These are phyloP conservation scores for Phytophthora macrochlamydospora DNA, from an alignment of 352 stramenopile species.

Conservation along the genomic window DNA sequence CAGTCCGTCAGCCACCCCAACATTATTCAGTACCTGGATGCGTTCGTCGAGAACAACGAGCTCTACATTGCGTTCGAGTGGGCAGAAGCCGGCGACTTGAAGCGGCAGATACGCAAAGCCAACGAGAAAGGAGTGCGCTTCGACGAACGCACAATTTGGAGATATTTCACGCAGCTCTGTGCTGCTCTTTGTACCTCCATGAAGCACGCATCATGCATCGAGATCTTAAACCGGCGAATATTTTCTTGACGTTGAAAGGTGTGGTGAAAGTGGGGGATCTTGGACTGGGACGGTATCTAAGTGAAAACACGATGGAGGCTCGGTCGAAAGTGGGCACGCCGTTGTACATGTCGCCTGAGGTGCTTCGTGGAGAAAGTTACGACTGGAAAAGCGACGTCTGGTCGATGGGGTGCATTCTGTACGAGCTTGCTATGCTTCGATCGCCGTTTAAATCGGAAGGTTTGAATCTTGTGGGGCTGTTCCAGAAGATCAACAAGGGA, in stretches of 20 bases:
- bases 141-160: conserved; percentile 93
- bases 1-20: conserved; percentile 90
- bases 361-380: conserved; percentile 93
- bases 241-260: conserved; percentile 92
- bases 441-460: conserved; percentile 95
- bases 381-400: conserved; percentile 97
- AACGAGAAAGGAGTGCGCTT: conserved; percentile 85
- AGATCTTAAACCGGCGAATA: conserved; percentile 95
- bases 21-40: conserved; percentile 93
- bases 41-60: conserved; percentile 90
- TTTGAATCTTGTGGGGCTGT: conserved; percentile 91
- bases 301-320: conserved; percentile 81
- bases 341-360: conserved; percentile 95
- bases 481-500: conserved; percentile 92
- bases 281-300: conserved; percentile 76
- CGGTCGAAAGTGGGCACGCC: conserved; percentile 94
- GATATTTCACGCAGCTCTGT: conserved; percentile 92
- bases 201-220: conserved; percentile 92
- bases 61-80: conserved; percentile 95
- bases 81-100: conserved; percentile 93
- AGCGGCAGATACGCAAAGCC: conserved; percentile 92
- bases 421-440: conserved; percentile 94
- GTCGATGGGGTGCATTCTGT: conserved; percentile 95
- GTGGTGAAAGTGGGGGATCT: conserved; percentile 91
- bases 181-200: conserved; percentile 90